These are phyloP conservation scores for Volvariella volvacea DNA, from an alignment of 1,284 basidiomycete species.

Conservation along the genomic window DNA sequence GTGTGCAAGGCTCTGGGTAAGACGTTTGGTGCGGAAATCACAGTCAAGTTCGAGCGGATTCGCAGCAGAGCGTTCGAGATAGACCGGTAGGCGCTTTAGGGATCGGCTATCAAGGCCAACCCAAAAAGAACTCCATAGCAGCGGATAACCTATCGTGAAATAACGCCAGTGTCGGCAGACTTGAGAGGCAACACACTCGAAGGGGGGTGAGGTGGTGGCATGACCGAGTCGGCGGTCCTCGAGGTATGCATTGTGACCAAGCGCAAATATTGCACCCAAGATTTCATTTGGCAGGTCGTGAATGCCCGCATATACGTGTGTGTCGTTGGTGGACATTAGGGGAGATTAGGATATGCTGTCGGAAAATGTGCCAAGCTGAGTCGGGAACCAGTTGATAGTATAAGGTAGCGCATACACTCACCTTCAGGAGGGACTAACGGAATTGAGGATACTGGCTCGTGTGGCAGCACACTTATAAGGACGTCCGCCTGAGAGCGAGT, in stretches of 20 bases:
- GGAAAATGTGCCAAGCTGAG: too few species aligned
- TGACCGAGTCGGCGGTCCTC: neutral
- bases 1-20: too few species aligned
- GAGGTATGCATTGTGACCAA: neutral
- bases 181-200: neutral
- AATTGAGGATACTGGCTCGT: too few species aligned
- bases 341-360: too few species aligned
- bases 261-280: neutral
- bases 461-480: too few species aligned
- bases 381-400: too few species aligned
- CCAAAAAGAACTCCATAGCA: slow-evolving; percentile 1
- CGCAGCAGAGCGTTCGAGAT: neutral
- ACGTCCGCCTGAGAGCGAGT: too few species aligned
- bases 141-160: neutral
- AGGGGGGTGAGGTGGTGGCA: neutral
- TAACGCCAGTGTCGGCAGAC: slow-evolving; percentile 1
- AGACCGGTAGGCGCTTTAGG: too few species aligned
- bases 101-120: too few species aligned
- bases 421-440: too few species aligned
- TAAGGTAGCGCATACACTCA: too few species aligned
- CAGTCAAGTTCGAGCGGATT: neutral
- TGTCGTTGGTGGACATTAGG: too few species aligned
- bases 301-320: neutral
- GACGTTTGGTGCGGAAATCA: neutral
- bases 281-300: slow-evolving; percentile 1